Evolutionary conservation across 768 basidiomycete species (phyloP), one percentile per base, ranked within the genome.

Genomic region (Harrya chromipes): DNA sequence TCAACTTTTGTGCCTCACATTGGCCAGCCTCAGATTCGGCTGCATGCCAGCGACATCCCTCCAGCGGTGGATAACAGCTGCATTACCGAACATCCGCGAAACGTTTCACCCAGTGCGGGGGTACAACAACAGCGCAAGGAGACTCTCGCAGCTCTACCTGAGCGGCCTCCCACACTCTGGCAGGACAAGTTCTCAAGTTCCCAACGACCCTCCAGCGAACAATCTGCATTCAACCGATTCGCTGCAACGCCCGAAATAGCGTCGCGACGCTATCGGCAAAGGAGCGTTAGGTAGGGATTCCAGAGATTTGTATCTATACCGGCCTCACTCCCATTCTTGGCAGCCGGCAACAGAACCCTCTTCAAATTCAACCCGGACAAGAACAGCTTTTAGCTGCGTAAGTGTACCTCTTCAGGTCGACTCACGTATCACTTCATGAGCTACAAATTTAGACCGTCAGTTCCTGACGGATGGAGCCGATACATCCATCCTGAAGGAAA

Each of bases 211-310:
- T 29, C 47, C 12, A n/a, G 14, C 12, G 8, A 13, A 1, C 21
- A 17, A 13, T 19, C 31, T 10, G 13, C 39, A 6, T 38, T 17
- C 4, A 9, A 27, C 11, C 23, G 14, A 23, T 1, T 40, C 4
- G 33, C 58, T 13, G 37, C 46, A 6, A 57, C 41, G n/a, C 59
- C 50, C 1, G 59, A 57, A 10, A 6, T 21, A 24, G 47, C 24
- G 8, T 61, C 55, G 23, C 54, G 29, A 31, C 40, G 58, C 6
- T 59, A 61, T 37, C 21, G 33, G 8, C 12, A 12, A 5, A 52
- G 23, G 55, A 26, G 17, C n/a, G 37, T 24, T 8, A 43, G 5
- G 57, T 57, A 44, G 10, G 47, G 13, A 19, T 24, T 11, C 21
- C 21, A 4, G 23, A n/a, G 16, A 40, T 8, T 13, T 26, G 40